Conservation (phyloP, 1,284 basidiomycete genomes). For the Pseudozyma thailandica region DNA sequence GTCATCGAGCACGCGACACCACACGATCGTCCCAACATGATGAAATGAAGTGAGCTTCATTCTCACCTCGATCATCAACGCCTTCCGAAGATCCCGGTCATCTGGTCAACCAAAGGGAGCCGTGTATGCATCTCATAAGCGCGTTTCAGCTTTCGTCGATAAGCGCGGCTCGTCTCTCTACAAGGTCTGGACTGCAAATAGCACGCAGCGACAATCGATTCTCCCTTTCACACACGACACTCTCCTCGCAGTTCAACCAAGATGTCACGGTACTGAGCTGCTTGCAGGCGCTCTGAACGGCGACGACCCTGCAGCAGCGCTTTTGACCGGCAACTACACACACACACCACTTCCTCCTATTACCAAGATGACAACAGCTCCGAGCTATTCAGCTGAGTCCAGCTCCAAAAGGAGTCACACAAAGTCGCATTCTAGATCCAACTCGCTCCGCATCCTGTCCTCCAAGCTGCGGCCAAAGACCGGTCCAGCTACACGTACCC, state of each 20-base stretch:
- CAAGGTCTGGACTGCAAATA: no score
- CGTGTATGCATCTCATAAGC: no score
- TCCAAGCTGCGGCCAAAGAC: constrained; percentile 24
- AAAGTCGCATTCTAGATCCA: constrained; percentile 17
- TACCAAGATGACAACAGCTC: constrained; percentile 3
- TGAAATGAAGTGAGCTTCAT: no score
- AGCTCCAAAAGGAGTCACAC: constrained; percentile 8
- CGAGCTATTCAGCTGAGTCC: background rate
- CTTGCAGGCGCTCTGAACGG: constrained; percentile 7
- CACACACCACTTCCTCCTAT: no score
- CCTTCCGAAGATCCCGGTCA: no score
- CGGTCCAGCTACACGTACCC: constrained; percentile 7
- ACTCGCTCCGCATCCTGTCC: constrained; percentile 24
- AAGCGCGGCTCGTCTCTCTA: no score
- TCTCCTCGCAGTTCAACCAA: background rate
- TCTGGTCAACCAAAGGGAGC: no score
- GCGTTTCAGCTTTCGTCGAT: no score
- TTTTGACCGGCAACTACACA: no score
- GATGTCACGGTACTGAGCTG: constrained; percentile 6
- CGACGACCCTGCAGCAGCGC: background rate
- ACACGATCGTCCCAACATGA: no score
- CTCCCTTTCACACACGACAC: background rate
- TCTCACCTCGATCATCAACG: no score
- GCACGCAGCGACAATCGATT: background rate
- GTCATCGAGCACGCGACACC: no score